A percentile compares a stretch with the other conserved stretches of the same genome.
Evolutionary conservation across 2,329 filamentous ascomycete genomes (phyloP).

Genomic region (Colletotrichum sp.): DNA sequence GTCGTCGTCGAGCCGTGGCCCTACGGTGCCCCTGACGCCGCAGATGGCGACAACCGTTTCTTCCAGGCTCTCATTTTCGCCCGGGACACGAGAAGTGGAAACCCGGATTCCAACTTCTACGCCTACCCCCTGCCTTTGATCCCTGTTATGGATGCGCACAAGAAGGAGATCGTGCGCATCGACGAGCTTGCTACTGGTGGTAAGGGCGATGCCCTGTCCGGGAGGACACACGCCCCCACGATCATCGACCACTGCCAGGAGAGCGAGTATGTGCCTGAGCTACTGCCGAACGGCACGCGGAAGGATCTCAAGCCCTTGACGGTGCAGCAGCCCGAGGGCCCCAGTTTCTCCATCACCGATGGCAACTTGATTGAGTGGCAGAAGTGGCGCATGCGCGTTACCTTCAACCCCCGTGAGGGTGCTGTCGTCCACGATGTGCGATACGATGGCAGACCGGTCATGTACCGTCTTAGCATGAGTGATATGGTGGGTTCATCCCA

Average conservation of each 20-base stretch:
- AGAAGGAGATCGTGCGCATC: slow-evolving; percentile 35
- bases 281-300: slow-evolving; percentile 42
- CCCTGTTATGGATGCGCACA: slow-evolving; percentile 41
- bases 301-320: slow-evolving; percentile 65
- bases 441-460: slow-evolving; percentile 61
- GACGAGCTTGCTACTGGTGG: slow-evolving; percentile 39
- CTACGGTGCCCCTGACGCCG: slow-evolving; percentile 31
- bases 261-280: slow-evolving; percentile 48
- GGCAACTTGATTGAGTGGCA: slow-evolving; percentile 47
- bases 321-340: slow-evolving; percentile 65
- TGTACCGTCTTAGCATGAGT: slow-evolving; percentile 61
- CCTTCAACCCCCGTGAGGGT: slow-evolving; percentile 64
- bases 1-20: slow-evolving; percentile 51
- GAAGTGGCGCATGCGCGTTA: slow-evolving; percentile 65
- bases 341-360: slow-evolving; percentile 58
- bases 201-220: slow-evolving; percentile 25
- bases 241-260: slow-evolving; percentile 34
- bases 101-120: slow-evolving; percentile 54
- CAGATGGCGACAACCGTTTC: slow-evolving; percentile 32
- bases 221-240: slow-evolving; percentile 16
- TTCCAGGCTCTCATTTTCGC: slow-evolving; percentile 40
- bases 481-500: slow-evolving; percentile 50
- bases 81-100: slow-evolving; percentile 30
- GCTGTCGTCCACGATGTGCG: slow-evolving; percentile 63
- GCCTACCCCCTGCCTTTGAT: slow-evolving; percentile 52